These are phyloP conservation scores for Ramaria sp. DNA, from an alignment of 768 basidiomycete genomes.

Conservation along the genomic window DNA sequence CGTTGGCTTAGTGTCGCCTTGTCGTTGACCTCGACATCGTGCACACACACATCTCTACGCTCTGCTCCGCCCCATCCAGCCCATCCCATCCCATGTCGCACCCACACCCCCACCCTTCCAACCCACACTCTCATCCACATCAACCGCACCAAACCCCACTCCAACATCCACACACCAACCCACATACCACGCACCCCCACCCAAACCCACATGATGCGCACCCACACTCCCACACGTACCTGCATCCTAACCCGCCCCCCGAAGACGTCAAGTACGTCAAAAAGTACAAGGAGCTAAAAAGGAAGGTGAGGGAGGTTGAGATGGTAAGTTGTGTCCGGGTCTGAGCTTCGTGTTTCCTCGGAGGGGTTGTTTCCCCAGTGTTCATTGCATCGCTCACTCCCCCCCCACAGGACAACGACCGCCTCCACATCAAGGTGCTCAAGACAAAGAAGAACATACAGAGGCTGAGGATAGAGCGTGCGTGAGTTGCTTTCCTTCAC, in stretches of 20 bases:
- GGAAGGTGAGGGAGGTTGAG: constrained; percentile 12
- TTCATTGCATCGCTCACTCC: too few relatives aligned
- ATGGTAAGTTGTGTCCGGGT: neutral
- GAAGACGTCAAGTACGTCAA: constrained; percentile 10
- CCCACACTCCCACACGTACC: neutral
- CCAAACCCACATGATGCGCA: neutral
- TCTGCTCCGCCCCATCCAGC: too few relatives aligned
- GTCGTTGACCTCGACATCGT: too few relatives aligned
- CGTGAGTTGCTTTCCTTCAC: constrained; percentile 6
- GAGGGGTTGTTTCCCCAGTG: too few relatives aligned
- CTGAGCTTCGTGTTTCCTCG: too few relatives aligned
- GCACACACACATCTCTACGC: too few relatives aligned
- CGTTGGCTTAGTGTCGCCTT: too few relatives aligned
- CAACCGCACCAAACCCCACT: too few relatives aligned
- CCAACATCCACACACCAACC: neutral
- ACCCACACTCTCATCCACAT: too few relatives aligned
- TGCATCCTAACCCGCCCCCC: neutral
- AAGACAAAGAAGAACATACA: constrained; percentile 13
- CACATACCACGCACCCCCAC: neutral
- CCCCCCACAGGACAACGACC: constrained; percentile 10
- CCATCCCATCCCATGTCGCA: too few relatives aligned
- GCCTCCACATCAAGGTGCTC: constrained; percentile 11
- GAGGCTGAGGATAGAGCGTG: constrained; percentile 9
- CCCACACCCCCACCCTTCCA: too few relatives aligned
- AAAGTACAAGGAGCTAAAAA: constrained; percentile 12